These are phyloP conservation scores for Nakataea oryzae DNA, from an alignment of 2,329 filamentous ascomycete species.

Conservation along the genomic window DNA sequence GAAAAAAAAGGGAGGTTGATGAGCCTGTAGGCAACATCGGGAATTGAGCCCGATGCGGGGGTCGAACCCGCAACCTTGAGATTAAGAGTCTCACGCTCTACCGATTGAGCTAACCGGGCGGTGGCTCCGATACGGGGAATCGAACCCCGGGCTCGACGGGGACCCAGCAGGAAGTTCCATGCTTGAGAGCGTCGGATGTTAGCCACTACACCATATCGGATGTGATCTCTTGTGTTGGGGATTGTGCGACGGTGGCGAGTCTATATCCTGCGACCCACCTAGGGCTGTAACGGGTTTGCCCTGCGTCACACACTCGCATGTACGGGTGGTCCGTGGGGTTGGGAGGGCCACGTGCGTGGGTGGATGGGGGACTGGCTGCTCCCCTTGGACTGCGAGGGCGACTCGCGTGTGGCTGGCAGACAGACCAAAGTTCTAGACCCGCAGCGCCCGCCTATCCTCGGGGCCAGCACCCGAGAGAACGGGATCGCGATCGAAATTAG, in stretches of 20 bases:
- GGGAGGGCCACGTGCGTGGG: not conserved
- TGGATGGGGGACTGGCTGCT: no score
- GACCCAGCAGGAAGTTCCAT: not conserved
- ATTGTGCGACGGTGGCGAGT: not conserved
- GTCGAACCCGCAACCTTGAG: slow-evolving; percentile 25
- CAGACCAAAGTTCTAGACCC: not conserved
- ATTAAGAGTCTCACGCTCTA: slow-evolving; percentile 65
- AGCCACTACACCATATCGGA: slow-evolving; percentile 5
- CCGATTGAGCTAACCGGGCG: slow-evolving; percentile 56
- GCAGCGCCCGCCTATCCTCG: no score
- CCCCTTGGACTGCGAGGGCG: no score
- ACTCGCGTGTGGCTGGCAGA: not conserved
- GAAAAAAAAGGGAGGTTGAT: not conserved
- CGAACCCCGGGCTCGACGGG: slow-evolving; percentile 5
- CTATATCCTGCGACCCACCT: not conserved
- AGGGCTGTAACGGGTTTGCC: not conserved
- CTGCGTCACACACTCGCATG: no score
- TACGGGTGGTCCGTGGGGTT: no score
- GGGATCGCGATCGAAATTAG: no score
- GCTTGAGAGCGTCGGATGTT: slow-evolving; percentile 3
- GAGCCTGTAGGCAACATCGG: slow-evolving; percentile 15
- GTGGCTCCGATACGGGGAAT: slow-evolving; percentile 6
- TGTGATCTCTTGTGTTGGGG: not conserved
- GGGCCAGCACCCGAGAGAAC: no score
- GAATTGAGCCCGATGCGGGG: slow-evolving; percentile 37